Base-by-base conservation (phyloP, 495 filamentous ascomycete species). In the Trichocladium uniseriatum region DNA sequence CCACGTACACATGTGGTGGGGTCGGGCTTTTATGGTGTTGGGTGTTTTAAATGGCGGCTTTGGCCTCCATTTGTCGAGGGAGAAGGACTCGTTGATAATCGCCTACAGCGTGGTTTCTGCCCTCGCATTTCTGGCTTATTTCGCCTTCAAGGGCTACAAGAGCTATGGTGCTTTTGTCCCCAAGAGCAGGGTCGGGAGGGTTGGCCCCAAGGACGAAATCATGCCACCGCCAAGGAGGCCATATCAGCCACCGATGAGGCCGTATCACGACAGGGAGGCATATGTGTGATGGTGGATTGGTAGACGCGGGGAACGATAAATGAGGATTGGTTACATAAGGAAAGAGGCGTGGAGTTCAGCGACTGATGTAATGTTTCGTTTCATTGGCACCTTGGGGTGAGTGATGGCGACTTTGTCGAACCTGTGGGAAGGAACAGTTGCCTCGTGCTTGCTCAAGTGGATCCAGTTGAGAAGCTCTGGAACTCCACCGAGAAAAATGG, bases 31-130 rank as follows among this genome's bases (percentile, higher is more conserved):
- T 29, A 72, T 89, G 20, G 56, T 72, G 3, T 55, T 86, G n/a
- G 86, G 79, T 2, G 69, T 86, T 29, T 68, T 88, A 46, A 89
- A 88, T 62, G 86, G 77, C 43, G 84, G 85, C 0, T 63, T 87
- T 5, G 86, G 85, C 1, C 69, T 87, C 13, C 49, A 67, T 21
- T 59, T 83, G n/a, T 62, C 74, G 15, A 52, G 57, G 10, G 70
- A 69, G 6, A 51, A 61, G 1, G 55, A 39, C n/a, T 66, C 69
- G 2, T 75, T 73, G 21, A 48, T 79, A 24, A 73, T 82, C 51
- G 78, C 76, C 5, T 85, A 83, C 58, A 58, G 71, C 0, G 74
- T 85, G 1, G 63, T 87, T 31, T 75, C 80, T 7, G 81, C 68
- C 14, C 43, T 83, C 6, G 52, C 79, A 19, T 76, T 70, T 36